Evolutionary conservation across 1,284 basidiomycete species (phyloP), one percentile per base, ranked within the genome.

Genomic region (Coniferiporia sulphurascens): DNA sequence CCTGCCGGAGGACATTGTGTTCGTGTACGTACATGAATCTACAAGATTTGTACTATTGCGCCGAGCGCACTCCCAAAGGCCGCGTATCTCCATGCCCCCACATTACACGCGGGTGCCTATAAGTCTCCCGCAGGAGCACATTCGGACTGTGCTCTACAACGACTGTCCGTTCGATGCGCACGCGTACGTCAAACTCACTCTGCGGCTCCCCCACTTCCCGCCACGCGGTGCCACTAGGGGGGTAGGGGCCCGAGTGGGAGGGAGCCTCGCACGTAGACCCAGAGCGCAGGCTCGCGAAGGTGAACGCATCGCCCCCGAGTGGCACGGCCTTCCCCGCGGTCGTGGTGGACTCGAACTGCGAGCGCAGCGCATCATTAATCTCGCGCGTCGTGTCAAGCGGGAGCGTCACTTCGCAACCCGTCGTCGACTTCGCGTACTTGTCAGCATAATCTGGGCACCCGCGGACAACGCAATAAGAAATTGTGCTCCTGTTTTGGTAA

Each of bases 361-460:
- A 57, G 13, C 60, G 55, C 3, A 61, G 50, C 19, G 60, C 60
- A 3, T 61, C 43, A 32, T 61, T 61, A 22, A 61, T 61, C 41
- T 61, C 60, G 22, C 55, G 51, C 9, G 55, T 50, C 2, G 41
- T 61, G n/a, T 61, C 60, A 8, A 56, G 55, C 38, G 53, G 41
- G 19, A 32, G 35, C 35, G 46, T 46, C 21, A 44, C 52, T 17
- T 45, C 38, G 17, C 6, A 45, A 17, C 19, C 27, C 7, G 10
- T 45, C 41, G 13, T 2, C n/a, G 52, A 35, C 17, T 45, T 34
- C 32, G 52, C 13, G 22, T 59, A 59, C n/a, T 55, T 53, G 9
- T 61, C 55, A 6, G 55, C 32, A 17, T 43, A 38, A 43, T 58
- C 50, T 58, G 50, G 9, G 9, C 34, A 55, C 32, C 15, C 17